phyloP scores from a whole-genome alignment of 2,329 filamentous ascomycete genomes.

The Penicillium sp. region DNA sequence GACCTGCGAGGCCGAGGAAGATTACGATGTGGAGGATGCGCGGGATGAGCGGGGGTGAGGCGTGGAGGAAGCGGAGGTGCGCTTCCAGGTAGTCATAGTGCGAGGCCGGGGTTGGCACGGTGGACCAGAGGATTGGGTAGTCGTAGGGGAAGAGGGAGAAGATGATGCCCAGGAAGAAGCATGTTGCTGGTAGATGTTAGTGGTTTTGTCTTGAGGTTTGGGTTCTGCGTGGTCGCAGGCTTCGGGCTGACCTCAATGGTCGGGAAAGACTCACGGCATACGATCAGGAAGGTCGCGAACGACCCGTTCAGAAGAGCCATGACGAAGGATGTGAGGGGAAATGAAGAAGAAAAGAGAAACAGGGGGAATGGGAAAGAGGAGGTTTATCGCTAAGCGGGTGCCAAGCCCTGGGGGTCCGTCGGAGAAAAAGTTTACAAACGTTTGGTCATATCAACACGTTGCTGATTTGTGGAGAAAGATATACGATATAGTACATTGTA shows the following conservation, averaged over 20 bases:
- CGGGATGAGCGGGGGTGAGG: conserved; percentile 84
- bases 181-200: conserved; percentile 62
- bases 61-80: conserved; percentile 88
- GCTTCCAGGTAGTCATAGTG: conserved; percentile 85
- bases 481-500: conserved; percentile 20
- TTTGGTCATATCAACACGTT: neutral
- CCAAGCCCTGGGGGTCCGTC: conserved; percentile 14
- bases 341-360: neutral
- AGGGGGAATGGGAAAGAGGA: conserved; percentile 1
- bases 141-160: conserved; percentile 95
- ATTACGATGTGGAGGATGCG: conserved; percentile 94
- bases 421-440: conserved; percentile 10
- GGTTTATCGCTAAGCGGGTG: conserved; percentile 21
- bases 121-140: conserved; percentile 50
- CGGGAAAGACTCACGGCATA: conserved; percentile 70
- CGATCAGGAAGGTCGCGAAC: conserved; percentile 95
- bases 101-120: conserved; percentile 40
- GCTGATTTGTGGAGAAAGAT: neutral
- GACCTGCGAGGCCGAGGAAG: conserved; percentile 80
- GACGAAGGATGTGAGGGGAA: conserved; percentile 5
- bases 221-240: neutral
- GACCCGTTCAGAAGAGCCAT: conserved; percentile 53
- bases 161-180: conserved; percentile 97
- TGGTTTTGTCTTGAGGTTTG: neutral
- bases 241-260: neutral